phyloP scores from a whole-genome alignment of 2,329 filamentous ascomycete genomes.

The Tolypocladium paradoxum region DNA sequence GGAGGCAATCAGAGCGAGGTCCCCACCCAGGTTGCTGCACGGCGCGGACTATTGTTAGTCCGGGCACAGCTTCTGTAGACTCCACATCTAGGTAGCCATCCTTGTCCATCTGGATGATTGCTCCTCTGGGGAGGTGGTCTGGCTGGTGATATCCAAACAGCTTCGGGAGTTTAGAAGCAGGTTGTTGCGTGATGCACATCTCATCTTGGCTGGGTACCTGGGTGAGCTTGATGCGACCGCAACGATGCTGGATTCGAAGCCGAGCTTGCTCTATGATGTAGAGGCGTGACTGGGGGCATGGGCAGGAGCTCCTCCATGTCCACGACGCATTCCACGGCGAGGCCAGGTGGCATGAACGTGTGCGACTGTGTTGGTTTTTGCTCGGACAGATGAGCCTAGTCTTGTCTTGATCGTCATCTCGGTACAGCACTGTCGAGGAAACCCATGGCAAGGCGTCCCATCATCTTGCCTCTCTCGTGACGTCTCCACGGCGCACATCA shows the following conservation, averaged over 20 bases:
- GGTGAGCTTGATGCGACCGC: background rate
- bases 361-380: background rate
- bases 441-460: background rate
- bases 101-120: no score
- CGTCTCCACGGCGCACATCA: background rate
- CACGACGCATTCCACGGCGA: background rate
- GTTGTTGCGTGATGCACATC: background rate
- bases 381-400: background rate
- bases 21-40: background rate
- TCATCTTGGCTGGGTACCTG: background rate
- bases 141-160: background rate
- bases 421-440: background rate
- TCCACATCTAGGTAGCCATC: no score
- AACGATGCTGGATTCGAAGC: background rate
- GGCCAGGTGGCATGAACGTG: background rate
- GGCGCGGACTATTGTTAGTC: constrained; percentile 17
- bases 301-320: no score
- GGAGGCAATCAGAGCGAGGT: constrained; percentile 18
- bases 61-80: background rate
- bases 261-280: background rate
- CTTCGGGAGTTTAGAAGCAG: background rate
- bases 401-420: background rate
- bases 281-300: background rate
- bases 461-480: background rate
- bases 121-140: background rate